Base-by-base conservation (phyloP, 148 eudicot genomes). In the Tetragonia tetragonoides region DNA sequence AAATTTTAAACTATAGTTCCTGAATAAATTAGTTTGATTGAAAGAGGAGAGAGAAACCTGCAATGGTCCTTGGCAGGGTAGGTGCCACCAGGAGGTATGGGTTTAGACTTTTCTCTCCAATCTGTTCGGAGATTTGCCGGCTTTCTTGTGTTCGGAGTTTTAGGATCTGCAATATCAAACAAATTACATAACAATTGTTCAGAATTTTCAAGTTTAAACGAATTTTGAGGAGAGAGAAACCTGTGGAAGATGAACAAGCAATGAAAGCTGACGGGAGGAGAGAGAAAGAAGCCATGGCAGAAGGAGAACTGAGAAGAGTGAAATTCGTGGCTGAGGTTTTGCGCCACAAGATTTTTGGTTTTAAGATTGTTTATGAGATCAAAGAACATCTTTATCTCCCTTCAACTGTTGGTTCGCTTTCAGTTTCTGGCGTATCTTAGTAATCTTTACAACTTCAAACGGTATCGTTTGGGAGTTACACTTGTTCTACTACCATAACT, bases 11-110 rank as follows among this genome's bases (percentile, higher is more conserved):
- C 34, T 28, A 28, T 28, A 28, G 1, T 28, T 28, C 34, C 34
- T 74, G 34, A 16, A 21, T 12, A 3, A 10, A 14, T 34, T 0
- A 10, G 63, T 20, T 24, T 12, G 40, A 57, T 20, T 44, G 23
- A 57, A 17, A 23, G 38, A 3, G 37, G 2, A 15, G 42, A 75
- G 67, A 38, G 28, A 68, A 76, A 92, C 98, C 98, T 94, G 98
- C 97, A 94, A 17, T 92, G 97, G 62, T 94, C 98, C 81, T 94
- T 94, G 46, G 98, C 97, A 3, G 98, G 97, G 74, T 94, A 94
- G 63, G 87, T 92, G 9, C 91, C 97, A 20, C 98, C 95, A n/a
- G 97, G 93, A 57, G 92, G 92, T 76, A 94, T 90, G 16, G 97
- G 95, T 72, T 81, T 86, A 57, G 98, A 94, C 46, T 84, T 80